A percentile compares a stretch with the other conserved stretches of the same genome.
These are phyloP conservation scores for Solanum tarapatanum DNA, from an alignment of 257 asterid genomes.

Conservation along the genomic window DNA sequence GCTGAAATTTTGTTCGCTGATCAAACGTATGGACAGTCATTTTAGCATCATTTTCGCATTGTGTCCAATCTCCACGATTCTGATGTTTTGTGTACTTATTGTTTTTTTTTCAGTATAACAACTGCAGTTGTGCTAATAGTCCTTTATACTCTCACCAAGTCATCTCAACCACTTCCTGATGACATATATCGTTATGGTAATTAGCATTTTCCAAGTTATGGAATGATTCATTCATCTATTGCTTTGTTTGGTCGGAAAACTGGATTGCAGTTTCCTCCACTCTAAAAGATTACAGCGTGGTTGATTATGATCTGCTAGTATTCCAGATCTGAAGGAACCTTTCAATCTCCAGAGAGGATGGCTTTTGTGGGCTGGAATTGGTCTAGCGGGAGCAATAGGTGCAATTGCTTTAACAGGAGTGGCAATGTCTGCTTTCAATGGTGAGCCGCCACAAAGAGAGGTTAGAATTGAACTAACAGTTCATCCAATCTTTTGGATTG, in stretches of 20 bases:
- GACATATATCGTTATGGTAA: slow-evolving; percentile 89
- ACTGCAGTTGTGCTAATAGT: slow-evolving; percentile 78
- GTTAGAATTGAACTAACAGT: slow-evolving; percentile 29
- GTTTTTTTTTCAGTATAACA: slow-evolving; percentile 42
- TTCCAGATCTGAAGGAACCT: slow-evolving; percentile 74
- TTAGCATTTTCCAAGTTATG: neutral
- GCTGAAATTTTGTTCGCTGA: slow-evolving; percentile 76
- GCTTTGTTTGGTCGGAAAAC: neutral
- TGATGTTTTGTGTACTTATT: neutral
- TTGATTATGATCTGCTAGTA: slow-evolving; percentile 2
- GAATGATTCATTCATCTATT: neutral
- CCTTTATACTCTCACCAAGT: slow-evolving; percentile 72
- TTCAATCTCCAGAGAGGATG: slow-evolving; percentile 81
- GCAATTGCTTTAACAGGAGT: slow-evolving; percentile 74
- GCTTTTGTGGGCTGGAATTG: slow-evolving; percentile 90
- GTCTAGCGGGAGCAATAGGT: slow-evolving; percentile 75
- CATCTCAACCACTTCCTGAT: slow-evolving; percentile 79
- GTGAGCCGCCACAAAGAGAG: slow-evolving; percentile 83
- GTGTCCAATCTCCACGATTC: neutral
- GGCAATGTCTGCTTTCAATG: slow-evolving; percentile 51
- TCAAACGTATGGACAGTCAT: slow-evolving; percentile 45
- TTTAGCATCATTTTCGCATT: neutral
- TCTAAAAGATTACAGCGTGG: neutral
- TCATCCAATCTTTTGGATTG: neutral
- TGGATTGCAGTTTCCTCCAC: neutral